A percentile compares a stretch with the other conserved stretches of the same genome.
Evolutionary conservation across 768 basidiomycete genomes (phyloP).

Genomic region (Leccinum subgranulosum): DNA sequence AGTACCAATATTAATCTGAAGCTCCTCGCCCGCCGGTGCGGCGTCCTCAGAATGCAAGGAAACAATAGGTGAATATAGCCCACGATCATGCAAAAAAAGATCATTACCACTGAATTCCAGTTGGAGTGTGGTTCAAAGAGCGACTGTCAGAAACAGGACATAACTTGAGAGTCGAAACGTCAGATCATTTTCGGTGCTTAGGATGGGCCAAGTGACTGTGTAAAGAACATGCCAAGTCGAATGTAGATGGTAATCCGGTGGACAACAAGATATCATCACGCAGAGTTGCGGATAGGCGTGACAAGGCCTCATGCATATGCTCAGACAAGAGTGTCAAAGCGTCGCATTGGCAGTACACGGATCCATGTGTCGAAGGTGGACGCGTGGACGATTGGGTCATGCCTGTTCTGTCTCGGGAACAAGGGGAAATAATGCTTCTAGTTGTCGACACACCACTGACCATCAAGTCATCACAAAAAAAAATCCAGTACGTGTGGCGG

Average conservation of each 20-base stretch:
- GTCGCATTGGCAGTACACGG: background rate
- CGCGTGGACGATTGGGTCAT: background rate
- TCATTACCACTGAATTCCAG: background rate
- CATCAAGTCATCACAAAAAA: background rate
- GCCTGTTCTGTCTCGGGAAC: background rate
- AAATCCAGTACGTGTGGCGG: background rate
- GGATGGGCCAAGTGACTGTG: background rate
- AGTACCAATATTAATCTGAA: too few species aligned
- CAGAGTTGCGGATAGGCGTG: slow-evolving; percentile 11
- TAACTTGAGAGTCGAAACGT: background rate
- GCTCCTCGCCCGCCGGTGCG: too few species aligned
- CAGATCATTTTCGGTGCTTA: background rate
- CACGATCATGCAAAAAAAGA: background rate
- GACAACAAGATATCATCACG: slow-evolving; percentile 13
- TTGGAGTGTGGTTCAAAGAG: background rate
- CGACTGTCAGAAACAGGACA: background rate
- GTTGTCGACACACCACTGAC: background rate
- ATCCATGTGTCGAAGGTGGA: background rate
- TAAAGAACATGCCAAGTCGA: background rate
- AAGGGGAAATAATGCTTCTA: background rate
- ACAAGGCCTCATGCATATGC: slow-evolving; percentile 2
- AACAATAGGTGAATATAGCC: background rate
- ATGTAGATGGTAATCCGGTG: background rate
- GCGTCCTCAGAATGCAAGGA: background rate
- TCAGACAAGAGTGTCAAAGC: slow-evolving; percentile 5